A percentile compares a stretch with the other conserved stretches of the same genome.
Conservation (phyloP, 306 rosid genomes). For the Cicer chorassanicum region DNA sequence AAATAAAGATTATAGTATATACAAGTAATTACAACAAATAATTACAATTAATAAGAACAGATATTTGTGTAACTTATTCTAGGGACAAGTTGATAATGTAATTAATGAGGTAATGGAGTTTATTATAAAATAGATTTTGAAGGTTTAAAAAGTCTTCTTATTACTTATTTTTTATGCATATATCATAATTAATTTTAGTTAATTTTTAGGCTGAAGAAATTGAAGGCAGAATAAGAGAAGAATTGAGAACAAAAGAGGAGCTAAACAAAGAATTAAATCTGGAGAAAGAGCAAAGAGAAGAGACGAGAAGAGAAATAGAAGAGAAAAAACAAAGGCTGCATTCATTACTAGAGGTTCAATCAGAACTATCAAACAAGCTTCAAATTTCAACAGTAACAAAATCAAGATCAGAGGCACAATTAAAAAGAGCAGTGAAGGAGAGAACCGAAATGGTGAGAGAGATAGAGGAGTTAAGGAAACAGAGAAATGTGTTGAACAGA, state of each 20-base stretch:
- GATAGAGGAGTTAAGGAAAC: slow-evolving; percentile 60
- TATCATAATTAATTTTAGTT: neutral
- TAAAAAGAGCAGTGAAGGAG: slow-evolving; percentile 51
- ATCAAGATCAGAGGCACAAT: slow-evolving; percentile 48
- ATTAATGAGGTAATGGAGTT: too few relatives aligned
- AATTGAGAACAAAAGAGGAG: slow-evolving; percentile 45
- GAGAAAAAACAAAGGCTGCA: slow-evolving; percentile 59
- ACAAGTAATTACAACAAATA: too few relatives aligned
- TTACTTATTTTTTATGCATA: too few relatives aligned
- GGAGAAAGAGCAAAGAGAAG: slow-evolving; percentile 52
- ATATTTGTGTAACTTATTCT: too few relatives aligned
- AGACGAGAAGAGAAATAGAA: slow-evolving; percentile 51
- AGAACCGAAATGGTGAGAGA: slow-evolving; percentile 58
- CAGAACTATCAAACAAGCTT: slow-evolving; percentile 63
- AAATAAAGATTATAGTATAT: too few relatives aligned
- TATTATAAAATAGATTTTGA: too few relatives aligned
- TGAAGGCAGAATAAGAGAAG: slow-evolving; percentile 56
- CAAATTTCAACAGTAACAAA: slow-evolving; percentile 47
- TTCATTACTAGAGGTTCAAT: slow-evolving; percentile 56
- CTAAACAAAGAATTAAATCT: slow-evolving; percentile 47
- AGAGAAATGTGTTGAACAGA: slow-evolving; percentile 67
- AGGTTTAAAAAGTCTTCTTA: too few relatives aligned
- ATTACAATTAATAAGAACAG: too few relatives aligned
- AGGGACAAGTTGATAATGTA: too few relatives aligned
- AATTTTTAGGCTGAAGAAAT: slow-evolving; percentile 58